These are phyloP conservation scores for Hansenula lynferdii DNA, from an alignment of 1,139 yeast genomes.

Conservation along the genomic window DNA sequence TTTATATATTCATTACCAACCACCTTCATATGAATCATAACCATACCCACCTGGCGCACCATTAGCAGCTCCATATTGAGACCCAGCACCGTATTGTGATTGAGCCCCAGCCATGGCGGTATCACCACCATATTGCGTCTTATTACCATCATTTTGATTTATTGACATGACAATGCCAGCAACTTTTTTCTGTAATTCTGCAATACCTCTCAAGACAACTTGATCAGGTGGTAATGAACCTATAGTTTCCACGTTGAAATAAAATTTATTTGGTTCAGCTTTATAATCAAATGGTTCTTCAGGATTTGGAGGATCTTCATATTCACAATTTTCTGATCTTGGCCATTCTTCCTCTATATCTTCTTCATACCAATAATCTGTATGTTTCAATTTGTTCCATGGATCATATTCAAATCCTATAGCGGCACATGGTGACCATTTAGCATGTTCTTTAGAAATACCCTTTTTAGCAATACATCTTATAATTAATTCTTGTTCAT, in stretches of 20 bases:
- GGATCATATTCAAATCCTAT: constrained; percentile 98
- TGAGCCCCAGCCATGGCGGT: too few species aligned
- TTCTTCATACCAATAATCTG: constrained; percentile 95
- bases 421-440: constrained; percentile 98
- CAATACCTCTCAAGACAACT: constrained; percentile 79
- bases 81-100: constrained; percentile 18
- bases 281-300: constrained; percentile 83
- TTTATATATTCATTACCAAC: not conserved
- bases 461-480: constrained; percentile 98
- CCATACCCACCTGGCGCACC: not conserved
- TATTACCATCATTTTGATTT: constrained; percentile 48
- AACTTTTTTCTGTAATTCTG: constrained; percentile 80
- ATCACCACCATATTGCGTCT: constrained; percentile 42
- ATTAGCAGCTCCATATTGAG: constrained; percentile 17
- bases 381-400: constrained; percentile 95
- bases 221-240: constrained; percentile 89
- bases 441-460: constrained; percentile 96
- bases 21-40: not conserved
- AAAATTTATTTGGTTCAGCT: constrained; percentile 77
- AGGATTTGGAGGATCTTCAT: constrained; percentile 94
- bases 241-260: constrained; percentile 87
- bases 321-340: constrained; percentile 76
- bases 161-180: constrained; percentile 86
- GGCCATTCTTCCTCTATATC: constrained; percentile 94
- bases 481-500: constrained; percentile 85